Evolutionary conservation across 2,329 filamentous ascomycete species (phyloP).

Genomic region (Huntiella omanensis): DNA sequence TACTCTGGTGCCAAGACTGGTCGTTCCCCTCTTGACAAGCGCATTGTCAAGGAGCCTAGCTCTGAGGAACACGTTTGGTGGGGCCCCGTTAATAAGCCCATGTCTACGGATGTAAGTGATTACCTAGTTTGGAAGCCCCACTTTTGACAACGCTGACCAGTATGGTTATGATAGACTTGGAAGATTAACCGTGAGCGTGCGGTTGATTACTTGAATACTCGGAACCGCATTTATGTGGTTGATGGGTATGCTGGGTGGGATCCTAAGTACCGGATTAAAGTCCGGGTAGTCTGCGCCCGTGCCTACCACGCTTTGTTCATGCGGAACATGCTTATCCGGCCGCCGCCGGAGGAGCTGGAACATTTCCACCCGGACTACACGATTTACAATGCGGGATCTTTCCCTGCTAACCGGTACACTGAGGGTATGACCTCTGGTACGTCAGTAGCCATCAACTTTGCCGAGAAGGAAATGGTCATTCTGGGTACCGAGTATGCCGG

Average conservation of each 20-base stretch:
- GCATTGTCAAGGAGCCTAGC: conserved; percentile 77
- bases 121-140: background rate
- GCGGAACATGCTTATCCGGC: conserved; percentile 99
- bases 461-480: conserved; percentile 99
- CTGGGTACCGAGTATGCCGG: conserved; percentile 96
- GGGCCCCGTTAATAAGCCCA: conserved; percentile 98
- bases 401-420: conserved; percentile 96
- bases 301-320: conserved; percentile 99
- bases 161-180: conserved; percentile 53
- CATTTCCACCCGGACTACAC: conserved; percentile 98
- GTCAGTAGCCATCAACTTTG: conserved; percentile 96
- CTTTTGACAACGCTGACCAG: no score
- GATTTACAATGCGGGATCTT: conserved; percentile 97
- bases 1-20: conserved; percentile 98
- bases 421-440: conserved; percentile 97
- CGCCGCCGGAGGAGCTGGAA: conserved; percentile 75
- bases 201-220: conserved; percentile 96
- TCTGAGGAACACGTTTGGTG: conserved; percentile 95
- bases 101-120: conserved; percentile 73
- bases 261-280: conserved; percentile 90
- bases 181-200: conserved; percentile 98
- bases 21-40: conserved; percentile 90
- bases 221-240: conserved; percentile 95
- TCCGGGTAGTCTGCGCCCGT: conserved; percentile 93
- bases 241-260: conserved; percentile 98